Percentiles rank a stretch among this genome's conserved stretches.
Conservation (phyloP, 2,329 filamentous ascomycete species). For the Neobulgaria alba region DNA sequence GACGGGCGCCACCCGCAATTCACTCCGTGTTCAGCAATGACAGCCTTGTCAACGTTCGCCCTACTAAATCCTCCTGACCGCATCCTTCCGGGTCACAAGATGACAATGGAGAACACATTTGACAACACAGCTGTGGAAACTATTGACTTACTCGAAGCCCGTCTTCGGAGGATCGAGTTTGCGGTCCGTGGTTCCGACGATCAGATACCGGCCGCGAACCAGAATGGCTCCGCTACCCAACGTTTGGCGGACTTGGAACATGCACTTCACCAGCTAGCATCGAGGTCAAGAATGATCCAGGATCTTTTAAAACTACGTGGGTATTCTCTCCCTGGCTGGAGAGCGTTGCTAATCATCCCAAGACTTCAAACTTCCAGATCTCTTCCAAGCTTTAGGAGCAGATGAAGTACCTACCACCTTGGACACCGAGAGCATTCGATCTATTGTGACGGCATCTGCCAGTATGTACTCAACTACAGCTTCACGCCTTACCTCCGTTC, state of each 20-base stretch:
- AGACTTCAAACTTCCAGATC: constrained; percentile 28
- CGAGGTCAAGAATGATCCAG: constrained; percentile 26
- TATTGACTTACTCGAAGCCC: constrained; percentile 26
- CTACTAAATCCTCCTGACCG: too few relatives aligned
- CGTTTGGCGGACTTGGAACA: constrained; percentile 17
- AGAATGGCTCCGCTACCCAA: constrained; percentile 5
- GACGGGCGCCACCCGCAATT: not conserved
- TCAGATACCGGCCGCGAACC: constrained; percentile 1
- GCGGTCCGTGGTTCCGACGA: constrained; percentile 19
- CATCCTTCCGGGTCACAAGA: too few relatives aligned
- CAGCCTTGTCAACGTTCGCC: constrained; percentile 5
- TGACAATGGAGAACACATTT: constrained; percentile 24
- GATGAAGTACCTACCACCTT: constrained; percentile 22
- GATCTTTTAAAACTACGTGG: constrained; percentile 27
- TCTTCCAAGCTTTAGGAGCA: constrained; percentile 25
- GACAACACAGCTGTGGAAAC: constrained; percentile 27
- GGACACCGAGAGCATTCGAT: constrained; percentile 20
- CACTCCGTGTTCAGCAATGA: too few relatives aligned
- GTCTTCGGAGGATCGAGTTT: constrained; percentile 27
- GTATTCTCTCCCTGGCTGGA: constrained; percentile 3
- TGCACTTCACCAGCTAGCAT: constrained; percentile 21
- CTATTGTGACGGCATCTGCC: constrained; percentile 28
- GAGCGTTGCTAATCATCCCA: constrained; percentile 8
- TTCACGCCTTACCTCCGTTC: constrained; percentile 27
- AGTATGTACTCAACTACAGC: constrained; percentile 27